Percentiles rank a stretch among this genome's conserved stretches.
Evolutionary conservation across 2,329 filamentous ascomycete genomes (phyloP).

Genomic region (Aspergillus phoenicis): DNA sequence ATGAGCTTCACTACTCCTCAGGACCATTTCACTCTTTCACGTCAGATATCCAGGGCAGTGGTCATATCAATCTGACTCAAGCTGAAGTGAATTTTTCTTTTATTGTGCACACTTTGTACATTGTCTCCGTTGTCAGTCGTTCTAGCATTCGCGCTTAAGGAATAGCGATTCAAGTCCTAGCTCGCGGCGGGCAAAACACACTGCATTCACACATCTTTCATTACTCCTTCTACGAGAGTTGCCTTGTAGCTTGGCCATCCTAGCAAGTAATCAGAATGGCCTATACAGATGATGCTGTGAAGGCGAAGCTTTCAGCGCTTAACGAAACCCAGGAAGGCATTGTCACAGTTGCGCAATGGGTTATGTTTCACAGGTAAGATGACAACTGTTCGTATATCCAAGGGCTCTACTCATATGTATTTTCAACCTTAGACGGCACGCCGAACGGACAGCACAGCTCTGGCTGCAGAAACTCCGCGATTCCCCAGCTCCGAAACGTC

Average conservation of each 20-base stretch:
- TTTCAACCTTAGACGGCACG: conserved; percentile 70
- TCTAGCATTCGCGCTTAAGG: not conserved
- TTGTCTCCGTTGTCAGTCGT: not conserved
- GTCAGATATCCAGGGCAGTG: not conserved
- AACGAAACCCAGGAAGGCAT: conserved; percentile 99
- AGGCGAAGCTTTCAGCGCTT: conserved; percentile 89
- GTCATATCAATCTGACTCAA: not conserved
- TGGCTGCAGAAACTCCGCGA: conserved; percentile 92
- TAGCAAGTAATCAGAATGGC: conserved; percentile 63
- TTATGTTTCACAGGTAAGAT: conserved; percentile 92
- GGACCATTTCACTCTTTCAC: conserved; percentile 6
- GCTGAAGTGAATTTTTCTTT: no score
- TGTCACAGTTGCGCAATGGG: conserved; percentile 95
- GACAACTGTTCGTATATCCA: conserved; percentile 19
- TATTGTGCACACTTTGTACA: not conserved
- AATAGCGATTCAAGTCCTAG: not conserved
- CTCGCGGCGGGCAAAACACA: conserved; percentile 4
- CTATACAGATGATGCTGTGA: conserved; percentile 92
- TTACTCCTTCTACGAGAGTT: not conserved
- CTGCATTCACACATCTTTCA: not conserved
- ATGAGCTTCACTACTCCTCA: conserved; percentile 15
- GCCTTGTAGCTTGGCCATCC: not conserved
- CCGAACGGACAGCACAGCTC: conserved; percentile 85
- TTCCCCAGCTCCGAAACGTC: conserved; percentile 77
- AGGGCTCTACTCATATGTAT: conserved; percentile 19